Conservation (phyloP, 352 stramenopile species). For the Pythium apleroticum region DNA sequence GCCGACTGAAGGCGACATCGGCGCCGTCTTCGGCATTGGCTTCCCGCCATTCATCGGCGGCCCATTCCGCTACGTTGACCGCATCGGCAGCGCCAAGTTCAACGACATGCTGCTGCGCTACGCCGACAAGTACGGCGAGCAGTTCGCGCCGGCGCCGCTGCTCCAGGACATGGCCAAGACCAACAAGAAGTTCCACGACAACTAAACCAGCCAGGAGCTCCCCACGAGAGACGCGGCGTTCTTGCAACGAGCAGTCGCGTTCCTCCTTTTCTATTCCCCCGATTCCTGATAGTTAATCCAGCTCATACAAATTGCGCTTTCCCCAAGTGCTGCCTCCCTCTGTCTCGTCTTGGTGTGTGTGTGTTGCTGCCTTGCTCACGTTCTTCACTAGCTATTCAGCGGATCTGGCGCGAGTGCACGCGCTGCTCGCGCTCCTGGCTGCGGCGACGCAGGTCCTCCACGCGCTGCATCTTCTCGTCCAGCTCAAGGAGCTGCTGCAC, state of each 20-base stretch:
- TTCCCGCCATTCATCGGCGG: conserved; percentile 98
- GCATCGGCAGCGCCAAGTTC: conserved; percentile 91
- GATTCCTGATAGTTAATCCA: not conserved
- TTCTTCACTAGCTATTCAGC: conserved; percentile 5
- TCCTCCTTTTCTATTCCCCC: not conserved
- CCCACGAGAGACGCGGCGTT: not conserved
- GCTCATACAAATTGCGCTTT: not conserved
- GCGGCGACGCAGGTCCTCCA: conserved; percentile 65
- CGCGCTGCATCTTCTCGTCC: conserved; percentile 76
- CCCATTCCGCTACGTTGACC: conserved; percentile 96
- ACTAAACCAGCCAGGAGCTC: conserved; percentile 32
- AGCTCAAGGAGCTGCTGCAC: conserved; percentile 69
- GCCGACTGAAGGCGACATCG: conserved; percentile 97
- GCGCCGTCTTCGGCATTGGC: conserved; percentile 98
- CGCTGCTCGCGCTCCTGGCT: conserved; percentile 66
- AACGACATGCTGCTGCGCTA: conserved; percentile 96
- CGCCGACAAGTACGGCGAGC: conserved; percentile 93
- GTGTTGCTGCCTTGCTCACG: not conserved
- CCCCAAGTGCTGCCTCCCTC: not conserved
- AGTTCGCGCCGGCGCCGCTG: conserved; percentile 95
- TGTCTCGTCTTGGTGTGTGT: not conserved
- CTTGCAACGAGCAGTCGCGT: not conserved
- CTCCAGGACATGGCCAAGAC: conserved; percentile 96
- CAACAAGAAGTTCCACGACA: conserved; percentile 97
- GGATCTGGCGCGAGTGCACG: conserved; percentile 48